These are phyloP conservation scores for Magnusiomyces fungicola DNA, from an alignment of 1,139 yeast species.

Conservation along the genomic window DNA sequence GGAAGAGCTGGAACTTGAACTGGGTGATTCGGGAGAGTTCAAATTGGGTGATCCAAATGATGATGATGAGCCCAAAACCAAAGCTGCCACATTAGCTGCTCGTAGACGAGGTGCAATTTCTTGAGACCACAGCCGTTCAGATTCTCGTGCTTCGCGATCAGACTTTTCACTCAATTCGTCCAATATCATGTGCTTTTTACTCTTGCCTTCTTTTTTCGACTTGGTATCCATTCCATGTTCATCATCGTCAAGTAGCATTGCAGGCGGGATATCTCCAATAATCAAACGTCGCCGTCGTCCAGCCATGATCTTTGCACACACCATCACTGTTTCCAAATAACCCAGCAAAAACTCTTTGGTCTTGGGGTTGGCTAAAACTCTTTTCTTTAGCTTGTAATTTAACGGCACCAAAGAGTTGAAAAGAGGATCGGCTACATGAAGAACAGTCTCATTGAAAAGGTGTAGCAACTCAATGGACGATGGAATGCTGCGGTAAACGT, in stretches of 20 bases:
- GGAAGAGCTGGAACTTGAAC: neutral
- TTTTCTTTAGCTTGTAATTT: slow-evolving; percentile 20
- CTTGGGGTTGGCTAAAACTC: slow-evolving; percentile 22
- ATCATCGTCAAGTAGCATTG: neutral
- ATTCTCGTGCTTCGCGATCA: slow-evolving; percentile 13
- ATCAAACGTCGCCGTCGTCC: slow-evolving; percentile 22
- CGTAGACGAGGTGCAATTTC: slow-evolving; percentile 14
- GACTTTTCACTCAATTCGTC: slow-evolving; percentile 11
- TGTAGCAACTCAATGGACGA: slow-evolving; percentile 18
- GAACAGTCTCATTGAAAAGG: slow-evolving; percentile 16
- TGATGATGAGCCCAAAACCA: neutral
- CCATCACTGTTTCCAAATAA: slow-evolving; percentile 19
- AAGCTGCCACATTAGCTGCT: slow-evolving; percentile 8
- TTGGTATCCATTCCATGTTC: neutral
- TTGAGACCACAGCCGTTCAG: slow-evolving; percentile 9
- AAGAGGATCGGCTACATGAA: slow-evolving; percentile 18
- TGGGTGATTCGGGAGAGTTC: neutral
- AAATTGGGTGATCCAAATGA: neutral
- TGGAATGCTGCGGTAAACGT: slow-evolving; percentile 16
- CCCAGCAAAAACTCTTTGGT: slow-evolving; percentile 22
- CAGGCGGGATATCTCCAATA: neutral
- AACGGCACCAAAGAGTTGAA: slow-evolving; percentile 22
- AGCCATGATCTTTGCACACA: slow-evolving; percentile 23
- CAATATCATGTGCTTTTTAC: neutral
- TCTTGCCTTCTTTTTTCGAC: neutral